These are phyloP conservation scores for Vinca minor DNA, from an alignment of 257 asterid species.

Conservation along the genomic window DNA sequence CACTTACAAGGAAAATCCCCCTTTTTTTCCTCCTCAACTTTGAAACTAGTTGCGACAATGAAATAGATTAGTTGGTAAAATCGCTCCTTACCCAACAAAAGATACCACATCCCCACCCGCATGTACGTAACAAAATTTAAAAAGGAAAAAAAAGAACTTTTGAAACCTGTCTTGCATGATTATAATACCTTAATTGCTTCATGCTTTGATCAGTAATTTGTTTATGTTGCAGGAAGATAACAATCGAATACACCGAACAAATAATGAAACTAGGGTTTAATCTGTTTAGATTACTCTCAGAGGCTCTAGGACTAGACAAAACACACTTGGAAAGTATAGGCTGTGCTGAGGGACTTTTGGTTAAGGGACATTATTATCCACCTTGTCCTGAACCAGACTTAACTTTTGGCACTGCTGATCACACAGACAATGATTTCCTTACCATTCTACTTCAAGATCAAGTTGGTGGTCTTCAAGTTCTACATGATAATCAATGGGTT, in stretches of 20 bases:
- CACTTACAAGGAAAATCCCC: too few species aligned
- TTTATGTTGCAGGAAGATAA: conserved; percentile 10
- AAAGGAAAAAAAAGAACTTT: too few species aligned
- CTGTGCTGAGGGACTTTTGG: conserved; percentile 15
- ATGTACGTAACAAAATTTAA: too few species aligned
- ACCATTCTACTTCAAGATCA: conserved; percentile 20
- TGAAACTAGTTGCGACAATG: too few species aligned
- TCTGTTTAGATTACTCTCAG: conserved; percentile 15
- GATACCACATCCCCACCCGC: too few species aligned
- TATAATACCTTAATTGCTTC: background rate
- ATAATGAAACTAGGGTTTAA: background rate
- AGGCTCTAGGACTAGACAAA: conserved; percentile 12
- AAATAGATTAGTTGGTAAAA: too few species aligned
- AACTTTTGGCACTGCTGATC: conserved; percentile 12
- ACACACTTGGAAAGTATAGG: conserved; percentile 10
- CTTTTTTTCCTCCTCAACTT: background rate
- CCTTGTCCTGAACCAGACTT: conserved; percentile 20
- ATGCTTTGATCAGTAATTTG: background rate
- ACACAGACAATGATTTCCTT: conserved; percentile 17
- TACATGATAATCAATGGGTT: conserved; percentile 16
- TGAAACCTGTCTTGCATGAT: background rate
- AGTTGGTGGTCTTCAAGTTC: conserved; percentile 22
- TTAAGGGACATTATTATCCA: conserved; percentile 15
- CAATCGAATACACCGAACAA: conserved; percentile 3
- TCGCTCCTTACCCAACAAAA: too few species aligned